A percentile compares a stretch with the other conserved stretches of the same genome.
These are phyloP conservation scores for Chaetomium sp. DNA, from an alignment of 2,329 filamentous ascomycete genomes.

Conservation along the genomic window DNA sequence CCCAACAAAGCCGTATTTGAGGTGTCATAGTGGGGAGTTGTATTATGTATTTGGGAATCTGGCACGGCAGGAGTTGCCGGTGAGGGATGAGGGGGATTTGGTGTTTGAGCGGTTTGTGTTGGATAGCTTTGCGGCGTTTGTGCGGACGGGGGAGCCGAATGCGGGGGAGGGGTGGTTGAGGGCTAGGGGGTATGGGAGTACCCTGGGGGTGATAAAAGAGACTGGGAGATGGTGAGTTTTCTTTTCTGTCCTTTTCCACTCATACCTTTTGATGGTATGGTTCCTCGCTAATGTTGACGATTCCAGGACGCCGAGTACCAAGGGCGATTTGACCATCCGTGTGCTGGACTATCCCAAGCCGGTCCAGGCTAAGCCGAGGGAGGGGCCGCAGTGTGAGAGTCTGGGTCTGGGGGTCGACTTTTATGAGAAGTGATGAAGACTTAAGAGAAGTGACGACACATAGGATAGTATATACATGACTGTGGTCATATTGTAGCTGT, in stretches of 20 bases:
- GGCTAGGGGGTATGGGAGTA: slow-evolving; percentile 35
- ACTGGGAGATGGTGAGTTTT: slow-evolving; percentile 30
- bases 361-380: slow-evolving; percentile 35
- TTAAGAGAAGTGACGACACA: background rate
- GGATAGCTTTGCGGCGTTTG: slow-evolving; percentile 48
- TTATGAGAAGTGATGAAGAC: slow-evolving; percentile 9
- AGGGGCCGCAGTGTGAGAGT: slow-evolving; percentile 44
- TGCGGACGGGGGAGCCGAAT: slow-evolving; percentile 45
- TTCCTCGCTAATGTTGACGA: no score
- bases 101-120: slow-evolving; percentile 33
- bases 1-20: slow-evolving; percentile 40
- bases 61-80: slow-evolving; percentile 32
- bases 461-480: no score
- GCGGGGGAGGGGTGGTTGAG: slow-evolving; percentile 37
- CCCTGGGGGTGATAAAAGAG: slow-evolving; percentile 19
- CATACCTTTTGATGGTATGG: slow-evolving; percentile 23
- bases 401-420: slow-evolving; percentile 41
- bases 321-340: slow-evolving; percentile 36
- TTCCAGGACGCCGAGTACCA: slow-evolving; percentile 28
- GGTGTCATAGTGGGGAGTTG: slow-evolving; percentile 51
- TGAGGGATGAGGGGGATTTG: slow-evolving; percentile 40
- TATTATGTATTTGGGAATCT: slow-evolving; percentile 49
- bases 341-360: slow-evolving; percentile 40
- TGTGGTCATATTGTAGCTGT: no score
- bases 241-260: no score